Evolutionary conservation across 805 yeast species (phyloP).

Genomic region (Wickerhamomyces queroliae): DNA sequence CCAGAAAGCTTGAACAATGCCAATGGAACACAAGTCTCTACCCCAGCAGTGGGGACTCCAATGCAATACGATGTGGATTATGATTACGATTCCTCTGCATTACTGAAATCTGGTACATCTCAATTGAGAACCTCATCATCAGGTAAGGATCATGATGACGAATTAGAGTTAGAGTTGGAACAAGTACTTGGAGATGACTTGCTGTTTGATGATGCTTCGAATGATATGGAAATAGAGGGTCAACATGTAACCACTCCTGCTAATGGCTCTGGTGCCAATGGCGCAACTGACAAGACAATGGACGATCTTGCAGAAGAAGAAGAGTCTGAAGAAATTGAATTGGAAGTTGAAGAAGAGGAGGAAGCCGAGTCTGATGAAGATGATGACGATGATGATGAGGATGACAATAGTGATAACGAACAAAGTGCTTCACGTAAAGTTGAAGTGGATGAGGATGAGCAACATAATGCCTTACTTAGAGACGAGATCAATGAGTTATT

Average conservation of each 20-base stretch:
- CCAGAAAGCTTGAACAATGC: slow-evolving; percentile 29
- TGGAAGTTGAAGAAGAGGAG: slow-evolving; percentile 24
- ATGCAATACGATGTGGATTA: slow-evolving; percentile 5
- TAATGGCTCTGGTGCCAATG: too few species aligned
- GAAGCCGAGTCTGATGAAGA: slow-evolving; percentile 40
- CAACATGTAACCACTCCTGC: too few species aligned
- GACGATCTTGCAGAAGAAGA: too few species aligned
- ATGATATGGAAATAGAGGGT: slow-evolving; percentile 2
- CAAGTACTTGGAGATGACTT: slow-evolving; percentile 36
- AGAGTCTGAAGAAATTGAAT: slow-evolving; percentile 11
- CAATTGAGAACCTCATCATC: neutral
- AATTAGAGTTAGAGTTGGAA: slow-evolving; percentile 51
- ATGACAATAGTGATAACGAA: slow-evolving; percentile 48
- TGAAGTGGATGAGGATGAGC: slow-evolving; percentile 50
- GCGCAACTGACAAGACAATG: too few species aligned
- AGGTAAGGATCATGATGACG: slow-evolving; percentile 27
- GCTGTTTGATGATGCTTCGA: slow-evolving; percentile 9
- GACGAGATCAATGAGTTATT: slow-evolving; percentile 87
- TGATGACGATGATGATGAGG: slow-evolving; percentile 47
- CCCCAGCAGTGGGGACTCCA: slow-evolving; percentile 24
- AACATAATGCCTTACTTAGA: slow-evolving; percentile 66
- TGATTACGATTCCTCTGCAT: slow-evolving; percentile 1
- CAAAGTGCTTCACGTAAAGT: slow-evolving; percentile 44
- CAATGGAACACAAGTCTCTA: slow-evolving; percentile 1
- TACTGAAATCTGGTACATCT: neutral